Percentiles rank a stretch among this genome's conserved stretches.
phyloP scores from a whole-genome alignment of 179 eudicot genomes.

The Silene vulgaris region DNA sequence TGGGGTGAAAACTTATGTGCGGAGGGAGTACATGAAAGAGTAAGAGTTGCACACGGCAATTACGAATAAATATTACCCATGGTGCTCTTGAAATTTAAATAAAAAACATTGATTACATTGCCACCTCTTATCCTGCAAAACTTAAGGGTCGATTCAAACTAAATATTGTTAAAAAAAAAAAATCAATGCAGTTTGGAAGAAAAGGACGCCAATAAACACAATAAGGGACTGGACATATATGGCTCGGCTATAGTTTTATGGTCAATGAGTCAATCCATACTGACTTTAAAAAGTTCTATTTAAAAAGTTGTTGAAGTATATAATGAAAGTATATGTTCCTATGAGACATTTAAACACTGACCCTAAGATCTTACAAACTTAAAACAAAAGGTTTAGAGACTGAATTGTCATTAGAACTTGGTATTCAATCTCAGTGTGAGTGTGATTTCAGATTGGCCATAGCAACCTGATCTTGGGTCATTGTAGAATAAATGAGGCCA shows the following conservation, averaged over 20 bases:
- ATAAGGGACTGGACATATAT: not conserved
- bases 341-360: not conserved
- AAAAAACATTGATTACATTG: too few relatives aligned
- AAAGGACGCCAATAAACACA: not conserved
- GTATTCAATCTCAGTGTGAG: not conserved
- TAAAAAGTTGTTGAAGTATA: not conserved
- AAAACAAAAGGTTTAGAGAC: not conserved
- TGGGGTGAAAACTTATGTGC: too few relatives aligned
- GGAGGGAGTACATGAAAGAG: too few relatives aligned
- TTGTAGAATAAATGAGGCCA: not conserved
- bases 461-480: not conserved
- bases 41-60: too few relatives aligned
- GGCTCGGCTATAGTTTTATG: not conserved
- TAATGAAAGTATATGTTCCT: not conserved
- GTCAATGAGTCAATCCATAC: not conserved
- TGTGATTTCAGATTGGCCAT: not conserved
- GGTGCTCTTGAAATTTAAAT: not conserved
- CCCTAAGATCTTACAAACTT: constrained; percentile 1
- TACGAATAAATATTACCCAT: not conserved
- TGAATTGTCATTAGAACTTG: not conserved
- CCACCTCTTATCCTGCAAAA: not conserved
- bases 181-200: not conserved
- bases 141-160: not conserved
- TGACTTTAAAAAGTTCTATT: not conserved
- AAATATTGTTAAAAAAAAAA: too few relatives aligned